Evolutionary conservation across 768 basidiomycete species (phyloP).

Genomic region (Tricholoma saponaceum): DNA sequence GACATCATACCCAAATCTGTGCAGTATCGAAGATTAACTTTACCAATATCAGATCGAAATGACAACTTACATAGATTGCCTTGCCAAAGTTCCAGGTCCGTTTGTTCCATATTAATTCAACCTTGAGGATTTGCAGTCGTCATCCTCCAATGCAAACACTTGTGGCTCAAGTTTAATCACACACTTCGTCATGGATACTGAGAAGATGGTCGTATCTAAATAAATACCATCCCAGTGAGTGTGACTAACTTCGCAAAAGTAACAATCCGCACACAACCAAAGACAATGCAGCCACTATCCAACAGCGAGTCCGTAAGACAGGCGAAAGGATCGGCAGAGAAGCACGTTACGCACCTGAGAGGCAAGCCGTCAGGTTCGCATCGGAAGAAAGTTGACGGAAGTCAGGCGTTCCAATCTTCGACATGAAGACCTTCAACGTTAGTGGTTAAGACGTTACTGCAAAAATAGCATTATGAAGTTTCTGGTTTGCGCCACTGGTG

Average conservation of each 20-base stretch:
- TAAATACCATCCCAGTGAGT: no score
- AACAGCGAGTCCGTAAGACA: no score
- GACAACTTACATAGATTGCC: neutral
- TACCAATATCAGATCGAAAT: neutral
- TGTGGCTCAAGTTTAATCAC: neutral
- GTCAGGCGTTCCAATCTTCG: neutral
- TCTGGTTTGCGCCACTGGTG: no score
- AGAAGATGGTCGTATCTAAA: constrained; percentile 1
- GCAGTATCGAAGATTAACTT: neutral
- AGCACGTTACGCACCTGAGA: no score
- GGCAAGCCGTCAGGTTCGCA: neutral
- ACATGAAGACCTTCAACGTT: neutral
- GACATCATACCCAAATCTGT: neutral
- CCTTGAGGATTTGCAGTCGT: neutral
- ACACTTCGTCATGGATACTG: neutral
- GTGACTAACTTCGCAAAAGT: no score
- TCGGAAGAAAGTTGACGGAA: neutral
- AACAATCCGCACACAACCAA: neutral
- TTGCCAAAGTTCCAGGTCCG: neutral
- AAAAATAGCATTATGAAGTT: no score
- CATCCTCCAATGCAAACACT: neutral
- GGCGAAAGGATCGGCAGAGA: no score
- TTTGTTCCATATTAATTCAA: neutral
- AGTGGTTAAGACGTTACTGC: no score
- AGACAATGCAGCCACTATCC: neutral